A percentile compares a stretch with the other conserved stretches of the same genome.
phyloP scores from a whole-genome alignment of 1,139 yeast species.

The Protomyces inundatus region DNA sequence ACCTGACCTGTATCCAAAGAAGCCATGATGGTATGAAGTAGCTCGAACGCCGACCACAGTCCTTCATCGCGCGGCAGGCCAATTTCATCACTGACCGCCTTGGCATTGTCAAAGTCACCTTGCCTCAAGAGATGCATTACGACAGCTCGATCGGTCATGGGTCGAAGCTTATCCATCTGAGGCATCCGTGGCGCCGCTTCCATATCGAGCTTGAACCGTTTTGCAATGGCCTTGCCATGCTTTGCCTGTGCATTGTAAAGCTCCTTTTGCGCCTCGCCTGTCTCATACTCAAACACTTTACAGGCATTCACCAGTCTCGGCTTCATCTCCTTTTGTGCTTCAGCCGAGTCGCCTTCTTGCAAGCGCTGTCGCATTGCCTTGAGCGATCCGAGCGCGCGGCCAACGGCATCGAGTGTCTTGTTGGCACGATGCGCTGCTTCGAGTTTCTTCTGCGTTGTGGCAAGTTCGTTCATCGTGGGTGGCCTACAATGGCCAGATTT shows the following conservation, averaged over 20 bases:
- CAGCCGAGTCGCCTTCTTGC: not conserved
- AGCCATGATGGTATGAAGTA: slow-evolving; percentile 40
- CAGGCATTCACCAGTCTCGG: not conserved
- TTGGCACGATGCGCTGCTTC: not conserved
- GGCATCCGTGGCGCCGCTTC: slow-evolving; percentile 32
- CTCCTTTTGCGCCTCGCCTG: slow-evolving; percentile 37
- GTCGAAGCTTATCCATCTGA: slow-evolving; percentile 5
- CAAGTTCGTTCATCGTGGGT: not conserved
- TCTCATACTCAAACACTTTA: slow-evolving; percentile 5
- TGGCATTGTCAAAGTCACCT: slow-evolving; percentile 44
- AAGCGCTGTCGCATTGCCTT: not conserved
- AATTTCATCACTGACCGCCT: slow-evolving; percentile 39
- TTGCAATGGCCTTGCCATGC: slow-evolving; percentile 39
- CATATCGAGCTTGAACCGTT: slow-evolving; percentile 35
- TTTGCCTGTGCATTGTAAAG: slow-evolving; percentile 37
- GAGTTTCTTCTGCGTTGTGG: slow-evolving; percentile 6
- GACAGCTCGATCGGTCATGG: slow-evolving; percentile 37
- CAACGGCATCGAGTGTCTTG: slow-evolving; percentile 1
- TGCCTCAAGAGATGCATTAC: slow-evolving; percentile 45
- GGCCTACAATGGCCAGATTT: no score
- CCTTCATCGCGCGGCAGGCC: slow-evolving; percentile 37
- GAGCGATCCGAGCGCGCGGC: not conserved
- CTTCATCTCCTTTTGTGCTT: not conserved
- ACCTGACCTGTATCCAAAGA: slow-evolving; percentile 37
- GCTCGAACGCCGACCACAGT: slow-evolving; percentile 39